A percentile compares a stretch with the other conserved stretches of the same genome.
phyloP scores from a whole-genome alignment of 1,139 yeast species.

The Diutina rugosa region DNA sequence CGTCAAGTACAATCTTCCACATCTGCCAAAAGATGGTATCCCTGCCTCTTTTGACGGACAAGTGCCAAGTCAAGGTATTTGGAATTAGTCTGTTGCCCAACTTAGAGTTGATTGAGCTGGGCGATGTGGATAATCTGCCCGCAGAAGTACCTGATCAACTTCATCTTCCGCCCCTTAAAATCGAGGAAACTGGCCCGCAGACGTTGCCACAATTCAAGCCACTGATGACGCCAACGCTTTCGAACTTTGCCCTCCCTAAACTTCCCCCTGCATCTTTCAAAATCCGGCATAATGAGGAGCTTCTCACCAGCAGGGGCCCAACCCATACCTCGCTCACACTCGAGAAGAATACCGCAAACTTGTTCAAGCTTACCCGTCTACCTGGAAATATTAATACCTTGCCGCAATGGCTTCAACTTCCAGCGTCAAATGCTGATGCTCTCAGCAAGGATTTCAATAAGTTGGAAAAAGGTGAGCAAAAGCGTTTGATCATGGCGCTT shows the following conservation, averaged over 20 bases:
- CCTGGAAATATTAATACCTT: neutral
- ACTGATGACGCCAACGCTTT: neutral
- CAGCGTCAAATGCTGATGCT: neutral
- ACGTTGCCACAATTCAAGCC: neutral
- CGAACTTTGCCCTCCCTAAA: neutral
- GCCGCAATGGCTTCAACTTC: conserved; percentile 1
- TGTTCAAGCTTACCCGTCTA: neutral
- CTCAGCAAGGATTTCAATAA: conserved; percentile 24
- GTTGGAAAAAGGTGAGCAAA: conserved; percentile 2
- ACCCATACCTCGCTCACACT: neutral
- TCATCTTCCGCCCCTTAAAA: neutral
- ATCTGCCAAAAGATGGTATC: conserved; percentile 38
- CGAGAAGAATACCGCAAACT: neutral
- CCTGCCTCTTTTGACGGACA: conserved; percentile 14
- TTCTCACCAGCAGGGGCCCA: conserved; percentile 8
- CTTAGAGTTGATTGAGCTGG: neutral
- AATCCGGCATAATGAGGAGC: conserved; percentile 13
- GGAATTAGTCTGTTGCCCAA: neutral
- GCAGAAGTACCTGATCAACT: neutral
- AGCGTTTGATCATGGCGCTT: conserved; percentile 6
- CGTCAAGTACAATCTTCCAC: conserved; percentile 27
- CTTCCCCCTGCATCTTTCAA: neutral
- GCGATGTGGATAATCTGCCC: neutral
- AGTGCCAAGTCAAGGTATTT: conserved; percentile 6
- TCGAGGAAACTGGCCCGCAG: neutral